Percentiles rank a stretch among this genome's conserved stretches.
Evolutionary conservation across 1,139 yeast genomes (phyloP).

Genomic region (Zygosaccharomyces sapae): DNA sequence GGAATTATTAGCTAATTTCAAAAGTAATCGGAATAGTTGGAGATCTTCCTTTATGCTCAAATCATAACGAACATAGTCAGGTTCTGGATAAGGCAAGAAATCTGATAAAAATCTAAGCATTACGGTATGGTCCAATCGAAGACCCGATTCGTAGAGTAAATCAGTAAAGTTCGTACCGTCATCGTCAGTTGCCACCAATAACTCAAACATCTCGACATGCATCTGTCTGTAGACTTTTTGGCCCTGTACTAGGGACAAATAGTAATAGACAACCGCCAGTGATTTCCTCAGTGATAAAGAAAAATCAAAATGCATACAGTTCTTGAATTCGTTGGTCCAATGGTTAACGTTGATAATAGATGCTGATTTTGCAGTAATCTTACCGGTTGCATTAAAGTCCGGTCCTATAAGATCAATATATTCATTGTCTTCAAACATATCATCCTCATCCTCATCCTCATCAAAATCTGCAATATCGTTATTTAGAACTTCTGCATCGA

Average conservation of each 20-base stretch:
- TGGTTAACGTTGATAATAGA: constrained; percentile 71
- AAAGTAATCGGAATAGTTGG: constrained; percentile 36
- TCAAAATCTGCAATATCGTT: constrained; percentile 42
- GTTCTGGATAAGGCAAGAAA: constrained; percentile 47
- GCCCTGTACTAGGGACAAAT: constrained; percentile 70
- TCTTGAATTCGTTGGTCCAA: constrained; percentile 84
- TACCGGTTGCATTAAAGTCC: constrained; percentile 49
- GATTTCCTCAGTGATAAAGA: constrained; percentile 62
- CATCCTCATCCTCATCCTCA: constrained; percentile 44
- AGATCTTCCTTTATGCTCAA: constrained; percentile 36
- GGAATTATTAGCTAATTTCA: constrained; percentile 39
- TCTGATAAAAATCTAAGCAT: constrained; percentile 45
- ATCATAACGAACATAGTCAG: constrained; percentile 38
- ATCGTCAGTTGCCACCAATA: constrained; percentile 41
- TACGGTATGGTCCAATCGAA: constrained; percentile 50
- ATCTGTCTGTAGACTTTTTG: constrained; percentile 61
- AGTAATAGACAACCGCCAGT: constrained; percentile 67
- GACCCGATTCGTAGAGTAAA: constrained; percentile 38
- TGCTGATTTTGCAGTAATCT: constrained; percentile 62
- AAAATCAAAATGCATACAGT: constrained; percentile 78
- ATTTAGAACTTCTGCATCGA: constrained; percentile 33
- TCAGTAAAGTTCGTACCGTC: constrained; percentile 44
- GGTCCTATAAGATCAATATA: constrained; percentile 43
- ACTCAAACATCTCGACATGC: constrained; percentile 61
- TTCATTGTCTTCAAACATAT: constrained; percentile 42